Evolutionary conservation across 306 rosid genomes (phyloP), one percentile per base, ranked within the genome.

Genomic region (Castanea mollissima): DNA sequence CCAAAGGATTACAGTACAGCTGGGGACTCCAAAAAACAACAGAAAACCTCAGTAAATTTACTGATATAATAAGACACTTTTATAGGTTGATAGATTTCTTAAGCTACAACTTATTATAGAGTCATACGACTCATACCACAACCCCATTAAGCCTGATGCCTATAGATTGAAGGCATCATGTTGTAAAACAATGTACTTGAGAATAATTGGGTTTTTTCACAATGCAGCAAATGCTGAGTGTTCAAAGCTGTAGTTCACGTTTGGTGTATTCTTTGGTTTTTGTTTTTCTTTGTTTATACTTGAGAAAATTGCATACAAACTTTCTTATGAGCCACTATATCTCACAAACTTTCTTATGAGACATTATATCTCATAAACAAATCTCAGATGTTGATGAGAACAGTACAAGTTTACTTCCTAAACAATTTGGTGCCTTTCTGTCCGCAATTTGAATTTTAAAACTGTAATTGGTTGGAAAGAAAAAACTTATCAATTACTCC

Each of bases 1-100:
- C 71, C 13, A 20, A 31, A 31, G 74, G 64, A 60, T 75, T 16
- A 54, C 25, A 2, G 70, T 77, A 74, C 55, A 81, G 58, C 52
- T 9, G 27, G 72, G 4, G 52, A 35, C 72, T 68, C 52, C 54
- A 35, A 10, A 10, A 10, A 68, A 68, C 51, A 35, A 11, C 72
- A 29, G 70, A 14, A 67, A 67, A 34, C 15, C 54, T 65, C 18
- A 10, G 16, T 34, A 68, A 68, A 68, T 38, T 68, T 68, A n/a
- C 52, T 35, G 51, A 19, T 68, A 34, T 18, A 8, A 64, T 23
- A 11, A 21, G 19, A 29, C 69, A 29, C 15, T 14, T 14, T 15
- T 63, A 63, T 15, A 12, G 54, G 54, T 10, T 49, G 54, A 41
- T 12, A 3, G 54, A 49, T 49, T 49, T 49, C 54, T 63, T 56